Percentiles rank a stretch among this genome's conserved stretches.
phyloP scores from a whole-genome alignment of 2,329 filamentous ascomycete genomes.

The Verticillium longisporum region DNA sequence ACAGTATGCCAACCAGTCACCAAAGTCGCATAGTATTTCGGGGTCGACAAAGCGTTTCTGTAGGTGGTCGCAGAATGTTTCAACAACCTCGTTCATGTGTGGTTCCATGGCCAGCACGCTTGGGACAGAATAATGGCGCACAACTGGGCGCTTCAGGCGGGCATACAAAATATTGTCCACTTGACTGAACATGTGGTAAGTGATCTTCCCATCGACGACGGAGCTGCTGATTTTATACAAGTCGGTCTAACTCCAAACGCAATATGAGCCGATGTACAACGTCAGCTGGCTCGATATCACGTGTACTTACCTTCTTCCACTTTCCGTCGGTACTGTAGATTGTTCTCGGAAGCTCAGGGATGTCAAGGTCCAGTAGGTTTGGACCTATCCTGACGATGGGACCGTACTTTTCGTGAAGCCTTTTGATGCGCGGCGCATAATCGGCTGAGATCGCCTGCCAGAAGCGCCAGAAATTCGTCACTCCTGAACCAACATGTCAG shows the following conservation, averaged over 20 bases:
- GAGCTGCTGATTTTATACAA: constrained; percentile 28
- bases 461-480: constrained; percentile 20
- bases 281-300: no score
- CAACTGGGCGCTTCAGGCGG: constrained; percentile 27
- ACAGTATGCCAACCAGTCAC: constrained; percentile 5
- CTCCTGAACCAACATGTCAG: constrained; percentile 10
- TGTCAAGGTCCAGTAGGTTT: constrained; percentile 18
- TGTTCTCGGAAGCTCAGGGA: constrained; percentile 18
- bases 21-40: constrained; percentile 11
- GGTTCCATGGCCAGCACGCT: constrained; percentile 21
- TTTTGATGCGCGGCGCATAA: constrained; percentile 13
- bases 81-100: constrained; percentile 21
- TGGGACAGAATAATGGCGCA: constrained; percentile 24
- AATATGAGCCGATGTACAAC: no score
- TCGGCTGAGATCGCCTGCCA: constrained; percentile 13
- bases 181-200: constrained; percentile 29
- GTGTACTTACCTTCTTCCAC: constrained; percentile 12
- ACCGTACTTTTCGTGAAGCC: constrained; percentile 22
- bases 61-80: constrained; percentile 19
- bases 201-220: constrained; percentile 24
- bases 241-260: constrained; percentile 18
- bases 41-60: constrained; percentile 21
- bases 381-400: constrained; percentile 21
- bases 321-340: constrained; percentile 19
- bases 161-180: constrained; percentile 23